Conservation (phyloP, 208 protist species). For the Blastocrithidia nonstop region DNA sequence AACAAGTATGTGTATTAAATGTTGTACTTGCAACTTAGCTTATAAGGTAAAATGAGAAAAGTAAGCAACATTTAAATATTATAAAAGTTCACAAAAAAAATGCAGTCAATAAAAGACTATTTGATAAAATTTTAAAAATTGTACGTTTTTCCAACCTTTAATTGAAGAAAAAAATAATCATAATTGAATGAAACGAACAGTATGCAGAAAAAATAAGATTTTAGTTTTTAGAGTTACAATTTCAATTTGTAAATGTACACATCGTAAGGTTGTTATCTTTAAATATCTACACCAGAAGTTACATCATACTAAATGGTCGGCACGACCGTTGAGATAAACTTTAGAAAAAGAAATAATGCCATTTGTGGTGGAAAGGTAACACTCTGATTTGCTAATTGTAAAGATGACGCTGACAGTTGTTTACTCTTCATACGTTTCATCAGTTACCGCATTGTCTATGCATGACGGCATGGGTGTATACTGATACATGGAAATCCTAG, state of each 20-base stretch:
- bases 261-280: not conserved
- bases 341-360: conserved; percentile 57
- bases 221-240: not conserved
- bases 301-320: conserved; percentile 95
- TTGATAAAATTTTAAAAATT: conserved; percentile 1
- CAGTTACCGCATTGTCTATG: conserved; percentile 90
- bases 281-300: conserved; percentile 71
- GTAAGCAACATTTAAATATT: not conserved
- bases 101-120: not conserved
- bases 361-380: conserved; percentile 25
- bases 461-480: conserved; percentile 94
- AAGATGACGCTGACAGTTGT: too few relatives aligned
- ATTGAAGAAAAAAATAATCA: too few relatives aligned
- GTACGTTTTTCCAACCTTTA: too few relatives aligned
- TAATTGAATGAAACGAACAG: not conserved
- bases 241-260: not conserved
- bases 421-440: conserved; percentile 56
- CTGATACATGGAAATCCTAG: conserved; percentile 70
- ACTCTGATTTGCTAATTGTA: too few relatives aligned
- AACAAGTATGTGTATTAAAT: too few relatives aligned
- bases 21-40: not conserved
- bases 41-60: not conserved
- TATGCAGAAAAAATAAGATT: not conserved
- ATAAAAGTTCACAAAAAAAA: not conserved
- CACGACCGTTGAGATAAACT: conserved; percentile 92